Evolutionary conservation across 1,284 basidiomycete species (phyloP), one percentile per base, ranked within the genome.

Genomic region (Papiliotrema flavescens): DNA sequence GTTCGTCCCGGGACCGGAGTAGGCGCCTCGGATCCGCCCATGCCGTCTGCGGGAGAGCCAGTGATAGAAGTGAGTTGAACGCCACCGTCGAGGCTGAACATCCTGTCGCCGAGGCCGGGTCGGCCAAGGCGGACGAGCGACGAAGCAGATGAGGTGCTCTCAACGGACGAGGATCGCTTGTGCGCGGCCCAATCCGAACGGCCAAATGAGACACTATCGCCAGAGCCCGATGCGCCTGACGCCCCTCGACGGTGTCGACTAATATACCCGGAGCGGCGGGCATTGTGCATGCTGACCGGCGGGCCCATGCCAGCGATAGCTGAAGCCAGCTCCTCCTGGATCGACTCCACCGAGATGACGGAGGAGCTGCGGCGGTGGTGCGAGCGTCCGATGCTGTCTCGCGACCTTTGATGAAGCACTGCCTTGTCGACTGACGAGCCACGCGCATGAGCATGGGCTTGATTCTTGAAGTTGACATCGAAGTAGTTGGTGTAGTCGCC

Each of bases 51-150:
- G 2, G 87, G 86, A 0, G 86, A 88, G 0, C 83, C 87, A 0
- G 84, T 82, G 61, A 90, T 89, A 0, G 86, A 79, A 0, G 80
- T 71, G 26, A 90, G 78, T 0, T 85, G 82, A 53, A 82, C 79
- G 3, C 81, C 81, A 41, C 79, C 80, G 46, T 85, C 84, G 7
- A 75, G 78, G n/a, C 77, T 83, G 65, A 92, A 89, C 89, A 92
- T 91, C 79, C 90, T 89, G 67, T 91, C 90, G 0, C 90, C 89
- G 2, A 92, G 73, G 2, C 85, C 88, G 2, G 89, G 89, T 20
- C 89, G 81, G 2, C 80, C 84, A 3, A 88, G 69, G 11, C 81
- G 79, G 58, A 78, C 74, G 2, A 77, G 79, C 2, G 85, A 85
- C 59, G 82, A 82, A 51, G 85, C 83, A 54, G 87, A 90, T 62